A percentile compares a stretch with the other conserved stretches of the same genome.
These are phyloP conservation scores for Colletotrichum costaricense DNA, from an alignment of 2,329 filamentous ascomycete genomes.

Conservation along the genomic window DNA sequence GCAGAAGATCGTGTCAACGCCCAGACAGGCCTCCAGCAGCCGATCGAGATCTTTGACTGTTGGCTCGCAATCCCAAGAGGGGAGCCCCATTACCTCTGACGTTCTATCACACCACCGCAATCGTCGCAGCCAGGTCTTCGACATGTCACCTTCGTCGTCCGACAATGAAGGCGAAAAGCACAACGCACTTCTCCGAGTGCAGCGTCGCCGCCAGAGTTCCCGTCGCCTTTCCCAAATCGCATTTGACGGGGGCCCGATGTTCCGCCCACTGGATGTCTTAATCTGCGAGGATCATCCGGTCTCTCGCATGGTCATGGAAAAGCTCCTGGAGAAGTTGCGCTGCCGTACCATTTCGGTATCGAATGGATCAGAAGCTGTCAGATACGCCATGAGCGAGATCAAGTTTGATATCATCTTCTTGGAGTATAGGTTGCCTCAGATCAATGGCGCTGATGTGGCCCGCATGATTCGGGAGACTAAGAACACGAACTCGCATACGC, in stretches of 20 bases:
- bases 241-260: constrained; percentile 84
- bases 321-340: constrained; percentile 91
- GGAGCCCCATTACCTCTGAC: constrained; percentile 77
- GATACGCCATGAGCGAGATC: constrained; percentile 95
- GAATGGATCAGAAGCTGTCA: constrained; percentile 90
- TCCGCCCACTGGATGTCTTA: constrained; percentile 90
- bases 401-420: constrained; percentile 99
- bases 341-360: constrained; percentile 93
- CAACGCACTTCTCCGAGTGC: constrained; percentile 90
- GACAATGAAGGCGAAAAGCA: constrained; percentile 96
- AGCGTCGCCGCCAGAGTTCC: constrained; percentile 95
- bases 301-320: constrained; percentile 98
- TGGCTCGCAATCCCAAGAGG: constrained; percentile 95
- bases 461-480: constrained; percentile 98
- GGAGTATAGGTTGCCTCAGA: constrained; percentile 94
- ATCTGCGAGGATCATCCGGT: constrained; percentile 99
- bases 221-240: constrained; percentile 92
- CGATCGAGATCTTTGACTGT: constrained; percentile 91
- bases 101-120: constrained; percentile 84
- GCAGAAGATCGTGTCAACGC: constrained; percentile 70
- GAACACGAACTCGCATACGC: constrained; percentile 93
- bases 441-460: constrained; percentile 94
- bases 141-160: constrained; percentile 96
- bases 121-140: constrained; percentile 92
- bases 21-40: constrained; percentile 72